Base-by-base conservation (phyloP, 768 basidiomycete genomes). In the Termitomyces bulborhizus region DNA sequence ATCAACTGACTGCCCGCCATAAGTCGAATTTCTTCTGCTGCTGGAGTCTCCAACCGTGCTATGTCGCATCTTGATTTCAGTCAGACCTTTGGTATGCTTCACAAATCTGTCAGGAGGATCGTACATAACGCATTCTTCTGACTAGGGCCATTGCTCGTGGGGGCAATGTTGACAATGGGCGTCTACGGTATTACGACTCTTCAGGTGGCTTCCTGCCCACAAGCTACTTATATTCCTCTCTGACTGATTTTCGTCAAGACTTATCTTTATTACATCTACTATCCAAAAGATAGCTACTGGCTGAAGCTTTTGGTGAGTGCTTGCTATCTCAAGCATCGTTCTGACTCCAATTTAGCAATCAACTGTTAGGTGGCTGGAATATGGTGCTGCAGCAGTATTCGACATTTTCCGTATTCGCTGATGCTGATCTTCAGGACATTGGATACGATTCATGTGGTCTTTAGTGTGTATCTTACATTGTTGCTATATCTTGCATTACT, bases 131-230 rank as follows among this genome's bases (percentile, higher is more conserved):
- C 9, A 5, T 12, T 40, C 11, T 41, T 36, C 5, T 13, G 9
- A 18, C 24, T 50, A 73, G 74, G 76, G 21, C 68, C 71, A 21
- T 66, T 75, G 62, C 67, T 75, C 53, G 65, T 73, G 34, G 74
- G 72, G 13, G 65, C 67, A 21, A 62, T 74, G 52, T 51, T 73
- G 13, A 66, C 72, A 15, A 71, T 72, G 71, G 60, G 64, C 40
- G 57, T 76, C 53, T 77, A 76, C 54, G 75, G 76, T 9, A 73
- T 78, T 26, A 78, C 76, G 1, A 73, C 71, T 13, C 63, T 77
- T 26, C 76, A 76, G 66, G 75, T 70, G 46, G 52, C 67, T 45
- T 34, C 34, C 24, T 24, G n/a, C 24, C 13, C 40, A 9, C 29
- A 24, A 4, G 21, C 32, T 41, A 41, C 9, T 32, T 0, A 24